Evolutionary conservation across 352 stramenopile species (phyloP).

Genomic region (Phytophthora fragariae): DNA sequence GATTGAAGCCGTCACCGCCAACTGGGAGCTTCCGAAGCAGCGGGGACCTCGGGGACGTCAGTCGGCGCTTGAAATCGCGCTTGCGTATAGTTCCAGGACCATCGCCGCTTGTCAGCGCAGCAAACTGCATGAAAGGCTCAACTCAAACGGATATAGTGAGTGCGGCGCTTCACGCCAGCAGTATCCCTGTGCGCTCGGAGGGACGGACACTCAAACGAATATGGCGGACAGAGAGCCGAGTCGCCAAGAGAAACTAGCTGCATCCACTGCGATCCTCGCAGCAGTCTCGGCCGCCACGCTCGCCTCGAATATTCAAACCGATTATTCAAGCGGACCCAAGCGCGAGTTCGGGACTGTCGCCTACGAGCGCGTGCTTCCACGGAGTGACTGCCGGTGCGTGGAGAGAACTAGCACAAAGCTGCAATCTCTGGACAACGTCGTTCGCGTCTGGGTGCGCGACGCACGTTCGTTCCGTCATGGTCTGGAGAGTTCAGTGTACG

Average conservation of each 20-base stretch:
- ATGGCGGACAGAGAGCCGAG: slow-evolving; percentile 4
- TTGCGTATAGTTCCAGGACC: slow-evolving; percentile 11
- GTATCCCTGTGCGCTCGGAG: neutral
- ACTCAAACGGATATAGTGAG: slow-evolving; percentile 12
- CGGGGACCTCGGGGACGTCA: slow-evolving; percentile 31
- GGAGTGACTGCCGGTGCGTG: slow-evolving; percentile 50
- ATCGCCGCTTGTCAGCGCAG: slow-evolving; percentile 5
- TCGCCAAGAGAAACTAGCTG: slow-evolving; percentile 14
- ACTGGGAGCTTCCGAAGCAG: slow-evolving; percentile 24
- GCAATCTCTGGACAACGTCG: slow-evolving; percentile 40
- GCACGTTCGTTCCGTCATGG: slow-evolving; percentile 58
- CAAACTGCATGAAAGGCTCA: slow-evolving; percentile 20
- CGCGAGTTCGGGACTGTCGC: slow-evolving; percentile 26
- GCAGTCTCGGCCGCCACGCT: slow-evolving; percentile 20
- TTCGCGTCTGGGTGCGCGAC: slow-evolving; percentile 72
- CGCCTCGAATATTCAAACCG: slow-evolving; percentile 1
- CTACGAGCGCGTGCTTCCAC: slow-evolving; percentile 56
- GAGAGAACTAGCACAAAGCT: slow-evolving; percentile 37
- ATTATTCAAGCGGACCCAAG: neutral
- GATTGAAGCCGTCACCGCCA: neutral
- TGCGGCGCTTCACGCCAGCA: slow-evolving; percentile 24
- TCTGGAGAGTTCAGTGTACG: slow-evolving; percentile 51
- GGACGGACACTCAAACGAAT: neutral
- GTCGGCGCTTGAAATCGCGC: slow-evolving; percentile 26
- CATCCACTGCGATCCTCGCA: slow-evolving; percentile 26